phyloP scores from a whole-genome alignment of 139 green algal genomes.

The Diplosphaera chodatii region DNA sequence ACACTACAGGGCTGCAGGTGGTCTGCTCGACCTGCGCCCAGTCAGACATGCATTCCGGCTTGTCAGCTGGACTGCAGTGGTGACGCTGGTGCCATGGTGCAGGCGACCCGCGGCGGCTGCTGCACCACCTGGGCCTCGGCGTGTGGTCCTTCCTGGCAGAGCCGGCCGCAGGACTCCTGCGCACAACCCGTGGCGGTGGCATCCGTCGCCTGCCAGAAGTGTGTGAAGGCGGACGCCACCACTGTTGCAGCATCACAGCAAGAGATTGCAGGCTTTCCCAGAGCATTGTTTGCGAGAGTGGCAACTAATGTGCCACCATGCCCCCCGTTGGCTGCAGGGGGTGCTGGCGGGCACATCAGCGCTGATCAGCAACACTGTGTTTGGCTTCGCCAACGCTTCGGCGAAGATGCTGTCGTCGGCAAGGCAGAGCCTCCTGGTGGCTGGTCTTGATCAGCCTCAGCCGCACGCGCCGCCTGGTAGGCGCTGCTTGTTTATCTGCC shows the following conservation, averaged over 20 bases:
- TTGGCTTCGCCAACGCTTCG: conserved; percentile 19
- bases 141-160: conserved; percentile 42
- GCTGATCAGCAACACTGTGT: conserved; percentile 34
- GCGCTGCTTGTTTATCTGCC: too few relatives aligned
- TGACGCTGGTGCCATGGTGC: too few relatives aligned
- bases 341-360: conserved; percentile 12
- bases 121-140: conserved; percentile 46
- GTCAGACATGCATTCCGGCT: too few relatives aligned
- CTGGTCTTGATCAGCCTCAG: not conserved
- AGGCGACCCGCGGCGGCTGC: conserved; percentile 38
- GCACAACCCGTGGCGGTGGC: conserved; percentile 20
- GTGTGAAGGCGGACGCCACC: too few relatives aligned
- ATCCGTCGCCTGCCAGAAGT: conserved; percentile 1
- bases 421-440: not conserved
- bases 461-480: not conserved
- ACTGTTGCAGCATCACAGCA: too few relatives aligned
- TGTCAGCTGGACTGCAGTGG: too few relatives aligned
- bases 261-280: too few relatives aligned
- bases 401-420: not conserved
- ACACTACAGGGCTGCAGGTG: too few relatives aligned
- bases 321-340: conserved; percentile 2
- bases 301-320: too few relatives aligned
- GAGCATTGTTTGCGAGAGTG: too few relatives aligned
- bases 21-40: too few relatives aligned
- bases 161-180: conserved; percentile 33